Evolutionary conservation across 2,329 filamentous ascomycete species (phyloP).

Genomic region (Penicillium nordicum): DNA sequence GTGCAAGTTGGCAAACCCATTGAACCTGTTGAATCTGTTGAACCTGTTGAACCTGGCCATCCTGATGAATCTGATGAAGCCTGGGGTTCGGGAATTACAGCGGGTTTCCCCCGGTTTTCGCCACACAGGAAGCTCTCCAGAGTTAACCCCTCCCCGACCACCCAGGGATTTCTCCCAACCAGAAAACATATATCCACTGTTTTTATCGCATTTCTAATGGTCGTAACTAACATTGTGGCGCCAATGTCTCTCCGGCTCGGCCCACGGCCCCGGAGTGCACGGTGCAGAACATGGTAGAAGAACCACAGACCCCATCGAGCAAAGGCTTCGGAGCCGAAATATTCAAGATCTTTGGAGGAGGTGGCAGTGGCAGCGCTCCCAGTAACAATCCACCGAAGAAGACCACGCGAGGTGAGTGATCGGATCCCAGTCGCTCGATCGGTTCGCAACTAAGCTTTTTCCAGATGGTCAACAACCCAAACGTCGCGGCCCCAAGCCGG

Average conservation of each 20-base stretch:
- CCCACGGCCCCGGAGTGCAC: constrained; percentile 13
- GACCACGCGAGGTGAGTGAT: constrained; percentile 64
- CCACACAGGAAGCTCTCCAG: background rate
- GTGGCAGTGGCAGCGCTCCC: constrained; percentile 32
- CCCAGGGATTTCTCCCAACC: no score
- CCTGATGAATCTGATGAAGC: background rate
- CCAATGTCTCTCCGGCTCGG: constrained; percentile 12
- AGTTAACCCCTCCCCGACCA: background rate
- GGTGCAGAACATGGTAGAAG: constrained; percentile 16
- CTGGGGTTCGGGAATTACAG: background rate
- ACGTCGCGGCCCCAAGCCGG: constrained; percentile 88
- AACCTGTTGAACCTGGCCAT: background rate
- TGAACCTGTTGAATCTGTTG: no score
- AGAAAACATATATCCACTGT: background rate
- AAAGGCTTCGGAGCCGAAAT: constrained; percentile 29
- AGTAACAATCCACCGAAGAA: constrained; percentile 52
- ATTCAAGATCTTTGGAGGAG: constrained; percentile 54
- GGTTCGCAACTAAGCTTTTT: constrained; percentile 19
- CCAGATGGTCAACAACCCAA: constrained; percentile 82
- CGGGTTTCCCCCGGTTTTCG: background rate
- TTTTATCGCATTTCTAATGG: background rate
- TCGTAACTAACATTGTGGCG: constrained; percentile 15
- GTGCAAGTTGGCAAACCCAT: background rate
- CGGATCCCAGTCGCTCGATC: background rate
- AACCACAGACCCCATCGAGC: constrained; percentile 20